phyloP scores from a whole-genome alignment of 1,284 basidiomycete species.

The Trametes hirsuta region DNA sequence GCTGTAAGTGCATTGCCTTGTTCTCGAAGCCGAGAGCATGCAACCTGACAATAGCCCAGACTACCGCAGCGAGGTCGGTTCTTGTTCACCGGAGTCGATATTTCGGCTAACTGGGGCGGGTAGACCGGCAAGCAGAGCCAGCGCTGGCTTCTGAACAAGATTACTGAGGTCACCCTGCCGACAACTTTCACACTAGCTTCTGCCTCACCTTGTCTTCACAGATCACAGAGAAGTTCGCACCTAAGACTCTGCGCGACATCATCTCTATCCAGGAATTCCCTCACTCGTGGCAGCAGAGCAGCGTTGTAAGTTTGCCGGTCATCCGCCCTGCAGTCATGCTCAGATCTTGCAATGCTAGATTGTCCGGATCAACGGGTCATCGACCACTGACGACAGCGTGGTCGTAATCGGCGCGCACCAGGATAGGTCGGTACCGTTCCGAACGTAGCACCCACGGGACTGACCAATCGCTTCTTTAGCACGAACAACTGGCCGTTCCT shows the following conservation, averaged over 20 bases:
- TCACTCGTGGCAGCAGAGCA: conserved; percentile 93
- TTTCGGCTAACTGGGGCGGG: conserved; percentile 16
- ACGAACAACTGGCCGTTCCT: conserved; percentile 90
- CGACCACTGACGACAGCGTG: conserved; percentile 57
- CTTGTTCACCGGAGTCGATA: not conserved
- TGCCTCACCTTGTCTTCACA: conserved; percentile 35
- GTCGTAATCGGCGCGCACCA: conserved; percentile 87
- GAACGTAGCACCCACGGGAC: not conserved
- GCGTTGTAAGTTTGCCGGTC: conserved; percentile 61
- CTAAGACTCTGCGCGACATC: conserved; percentile 52
- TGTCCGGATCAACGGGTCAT: conserved; percentile 72
- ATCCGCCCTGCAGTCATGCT: conserved; percentile 11
- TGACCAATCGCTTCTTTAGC: conserved; percentile 40
- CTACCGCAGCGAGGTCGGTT: conserved; percentile 74
- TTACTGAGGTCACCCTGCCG: conserved; percentile 57
- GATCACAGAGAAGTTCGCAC: conserved; percentile 69
- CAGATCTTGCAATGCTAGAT: conserved; percentile 49
- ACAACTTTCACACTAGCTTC: conserved; percentile 4
- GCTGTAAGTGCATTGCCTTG: conserved; percentile 49
- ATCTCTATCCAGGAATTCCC: conserved; percentile 81
- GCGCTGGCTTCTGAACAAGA: conserved; percentile 78
- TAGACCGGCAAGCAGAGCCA: conserved; percentile 84
- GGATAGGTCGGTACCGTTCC: conserved; percentile 61
- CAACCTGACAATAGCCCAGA: conserved; percentile 48
- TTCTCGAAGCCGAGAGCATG: not conserved